These are phyloP conservation scores for Naganishia liquefaciens DNA, from an alignment of 1,284 basidiomycete species.

Conservation along the genomic window DNA sequence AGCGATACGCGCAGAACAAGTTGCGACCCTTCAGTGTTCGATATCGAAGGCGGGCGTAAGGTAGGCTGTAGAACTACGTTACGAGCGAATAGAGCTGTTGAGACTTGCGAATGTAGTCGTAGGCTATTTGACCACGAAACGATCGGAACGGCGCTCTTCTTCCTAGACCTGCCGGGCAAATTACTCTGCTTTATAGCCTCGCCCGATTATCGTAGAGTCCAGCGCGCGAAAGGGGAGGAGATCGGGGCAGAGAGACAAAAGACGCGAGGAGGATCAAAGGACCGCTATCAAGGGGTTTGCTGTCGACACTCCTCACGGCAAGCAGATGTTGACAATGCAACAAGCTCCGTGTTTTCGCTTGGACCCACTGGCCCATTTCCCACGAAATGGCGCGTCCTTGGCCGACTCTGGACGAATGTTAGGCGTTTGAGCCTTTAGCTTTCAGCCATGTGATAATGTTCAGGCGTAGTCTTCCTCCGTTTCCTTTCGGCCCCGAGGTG, in stretches of 20 bases:
- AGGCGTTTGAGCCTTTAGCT: no score
- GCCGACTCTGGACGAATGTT: neutral
- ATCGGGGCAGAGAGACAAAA: conserved; percentile 8
- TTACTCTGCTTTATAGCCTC: conserved; percentile 19
- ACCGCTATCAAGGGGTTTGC: conserved; percentile 10
- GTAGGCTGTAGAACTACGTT: neutral
- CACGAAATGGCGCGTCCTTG: neutral
- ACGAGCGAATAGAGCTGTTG: conserved; percentile 6
- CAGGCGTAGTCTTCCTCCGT: no score
- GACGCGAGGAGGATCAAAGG: conserved; percentile 18
- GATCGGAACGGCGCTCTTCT: conserved; percentile 2
- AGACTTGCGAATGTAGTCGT: neutral
- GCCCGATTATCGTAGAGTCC: conserved; percentile 2
- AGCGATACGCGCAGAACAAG: neutral
- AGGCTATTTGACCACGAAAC: neutral
- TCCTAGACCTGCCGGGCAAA: neutral
- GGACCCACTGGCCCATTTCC: neutral
- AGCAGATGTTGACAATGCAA: conserved; percentile 5
- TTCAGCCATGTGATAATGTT: no score
- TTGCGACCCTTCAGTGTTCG: neutral
- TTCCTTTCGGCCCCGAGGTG: no score
- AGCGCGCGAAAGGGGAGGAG: conserved; percentile 15
- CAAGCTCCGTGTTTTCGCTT: conserved; percentile 18
- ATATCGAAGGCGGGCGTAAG: neutral
- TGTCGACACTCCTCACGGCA: neutral